A percentile compares a stretch with the other conserved stretches of the same genome.
phyloP scores from a whole-genome alignment of 2,329 filamentous ascomycete genomes.

The Neofusicoccum ribis region DNA sequence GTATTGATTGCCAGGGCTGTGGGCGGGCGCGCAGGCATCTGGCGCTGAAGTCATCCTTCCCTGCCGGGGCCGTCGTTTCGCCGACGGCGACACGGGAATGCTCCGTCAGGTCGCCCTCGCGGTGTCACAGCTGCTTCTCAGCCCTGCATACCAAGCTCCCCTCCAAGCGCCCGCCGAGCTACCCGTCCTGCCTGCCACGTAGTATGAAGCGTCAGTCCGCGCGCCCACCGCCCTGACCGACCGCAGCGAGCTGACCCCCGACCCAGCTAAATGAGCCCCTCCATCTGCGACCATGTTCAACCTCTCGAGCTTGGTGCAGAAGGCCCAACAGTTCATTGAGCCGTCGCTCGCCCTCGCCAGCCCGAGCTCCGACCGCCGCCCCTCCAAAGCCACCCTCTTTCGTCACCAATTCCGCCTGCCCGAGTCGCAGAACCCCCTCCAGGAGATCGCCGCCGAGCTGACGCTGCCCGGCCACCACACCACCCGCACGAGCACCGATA shows the following conservation, averaged over 20 bases:
- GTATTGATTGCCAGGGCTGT: not conserved
- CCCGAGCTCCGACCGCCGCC: slow-evolving; percentile 73
- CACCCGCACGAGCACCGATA: slow-evolving; percentile 48
- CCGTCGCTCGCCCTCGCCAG: slow-evolving; percentile 73
- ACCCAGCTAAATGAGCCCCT: slow-evolving; percentile 21
- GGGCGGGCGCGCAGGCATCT: not conserved
- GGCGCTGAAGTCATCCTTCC: not conserved
- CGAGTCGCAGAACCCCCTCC: slow-evolving; percentile 84
- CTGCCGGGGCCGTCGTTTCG: not conserved
- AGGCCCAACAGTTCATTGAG: slow-evolving; percentile 93
- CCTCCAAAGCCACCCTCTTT: slow-evolving; percentile 90
- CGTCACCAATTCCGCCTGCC: slow-evolving; percentile 96
- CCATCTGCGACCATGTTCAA: slow-evolving; percentile 40
- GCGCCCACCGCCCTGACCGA: not conserved
- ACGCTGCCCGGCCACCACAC: slow-evolving; percentile 72
- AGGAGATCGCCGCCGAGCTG: slow-evolving; percentile 95
- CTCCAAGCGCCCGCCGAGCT: slow-evolving; percentile 12
- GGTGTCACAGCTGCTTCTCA: slow-evolving; percentile 2
- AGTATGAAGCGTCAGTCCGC: slow-evolving; percentile 20
- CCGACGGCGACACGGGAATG: slow-evolving; percentile 7
- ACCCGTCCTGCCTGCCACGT: slow-evolving; percentile 14
- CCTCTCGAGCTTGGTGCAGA: slow-evolving; percentile 83
- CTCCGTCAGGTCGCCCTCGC: slow-evolving; percentile 12
- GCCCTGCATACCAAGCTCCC: slow-evolving; percentile 18
- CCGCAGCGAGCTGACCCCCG: slow-evolving; percentile 7